phyloP scores from a whole-genome alignment of 768 basidiomycete species.

The Symmetrospora coprosmae region DNA sequence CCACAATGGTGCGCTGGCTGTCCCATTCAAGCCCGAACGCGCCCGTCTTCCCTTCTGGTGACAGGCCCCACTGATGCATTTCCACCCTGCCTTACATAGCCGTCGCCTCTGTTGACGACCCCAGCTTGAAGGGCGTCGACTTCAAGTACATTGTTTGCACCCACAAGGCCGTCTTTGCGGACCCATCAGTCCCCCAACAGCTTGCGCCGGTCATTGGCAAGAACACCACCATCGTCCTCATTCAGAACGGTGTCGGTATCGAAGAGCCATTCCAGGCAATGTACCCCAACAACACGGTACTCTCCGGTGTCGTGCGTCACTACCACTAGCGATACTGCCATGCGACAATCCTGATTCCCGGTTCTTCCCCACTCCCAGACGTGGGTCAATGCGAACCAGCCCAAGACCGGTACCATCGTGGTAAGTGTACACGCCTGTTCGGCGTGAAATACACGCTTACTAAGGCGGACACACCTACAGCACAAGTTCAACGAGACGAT shows the following conservation, averaged over 20 bases:
- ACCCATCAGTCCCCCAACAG: constrained; percentile 28
- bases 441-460: too few relatives aligned
- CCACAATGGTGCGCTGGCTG: not conserved
- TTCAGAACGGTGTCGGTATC: constrained; percentile 36
- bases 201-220: constrained; percentile 23
- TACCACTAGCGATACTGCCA: not conserved
- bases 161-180: constrained; percentile 34
- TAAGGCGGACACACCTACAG: too few relatives aligned
- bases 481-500: constrained; percentile 24
- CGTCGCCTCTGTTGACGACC: constrained; percentile 28
- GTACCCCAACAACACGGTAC: constrained; percentile 30
- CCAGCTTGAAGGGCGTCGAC: constrained; percentile 21
- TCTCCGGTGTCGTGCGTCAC: constrained; percentile 28
- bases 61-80: constrained; percentile 27
- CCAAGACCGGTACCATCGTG: constrained; percentile 18
- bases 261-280: constrained; percentile 33
- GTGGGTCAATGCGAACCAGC: constrained; percentile 23
- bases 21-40: not conserved
- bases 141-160: constrained; percentile 35
- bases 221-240: constrained; percentile 31
- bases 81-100: constrained; percentile 31
- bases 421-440: too few relatives aligned
- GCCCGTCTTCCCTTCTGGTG: constrained; percentile 12
- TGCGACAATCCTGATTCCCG: not conserved
- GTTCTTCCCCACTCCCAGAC: constrained; percentile 1